phyloP scores from a whole-genome alignment of 371 early-diverging fungal genomes.

The Mucor racemosus region DNA sequence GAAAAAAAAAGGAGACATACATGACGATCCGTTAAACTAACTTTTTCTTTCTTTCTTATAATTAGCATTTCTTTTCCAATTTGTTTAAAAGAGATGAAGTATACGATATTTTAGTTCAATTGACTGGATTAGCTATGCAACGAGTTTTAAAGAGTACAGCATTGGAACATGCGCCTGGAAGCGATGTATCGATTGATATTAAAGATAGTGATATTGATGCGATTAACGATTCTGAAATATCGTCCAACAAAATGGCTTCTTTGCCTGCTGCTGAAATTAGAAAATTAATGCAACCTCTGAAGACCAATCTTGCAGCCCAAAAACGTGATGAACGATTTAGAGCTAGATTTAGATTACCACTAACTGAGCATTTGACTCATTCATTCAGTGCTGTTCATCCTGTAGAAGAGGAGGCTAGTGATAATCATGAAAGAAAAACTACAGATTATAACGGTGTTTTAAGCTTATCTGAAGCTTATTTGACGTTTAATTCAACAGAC shows the following conservation, averaged over 20 bases:
- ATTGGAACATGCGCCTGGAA: constrained; percentile 70
- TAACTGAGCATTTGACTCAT: constrained; percentile 64
- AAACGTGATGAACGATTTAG: constrained; percentile 83
- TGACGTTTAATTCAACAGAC: constrained; percentile 79
- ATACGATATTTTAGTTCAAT: constrained; percentile 87
- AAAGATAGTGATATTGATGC: constrained; percentile 43
- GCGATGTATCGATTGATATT: constrained; percentile 51
- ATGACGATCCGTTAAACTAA: neutral
- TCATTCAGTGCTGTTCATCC: constrained; percentile 59
- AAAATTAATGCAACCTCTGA: constrained; percentile 58
- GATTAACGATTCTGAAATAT: constrained; percentile 27
- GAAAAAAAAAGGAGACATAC: neutral
- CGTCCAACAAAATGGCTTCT: constrained; percentile 22
- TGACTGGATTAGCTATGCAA: constrained; percentile 88
- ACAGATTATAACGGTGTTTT: constrained; percentile 63
- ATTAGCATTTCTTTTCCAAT: constrained; percentile 88
- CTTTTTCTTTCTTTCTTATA: neutral
- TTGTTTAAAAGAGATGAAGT: constrained; percentile 94
- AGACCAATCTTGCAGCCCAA: constrained; percentile 67
- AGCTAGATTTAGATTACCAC: constrained; percentile 71
- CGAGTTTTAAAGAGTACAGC: constrained; percentile 82
- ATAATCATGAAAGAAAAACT: constrained; percentile 5
- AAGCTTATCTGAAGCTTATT: constrained; percentile 82
- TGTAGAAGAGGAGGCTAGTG: constrained; percentile 18
- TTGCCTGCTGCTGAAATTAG: constrained; percentile 37